A percentile compares a stretch with the other conserved stretches of the same genome.
These are phyloP conservation scores for Aureobasidium leucospermi DNA, from an alignment of 2,329 filamentous ascomycete genomes.

Conservation along the genomic window DNA sequence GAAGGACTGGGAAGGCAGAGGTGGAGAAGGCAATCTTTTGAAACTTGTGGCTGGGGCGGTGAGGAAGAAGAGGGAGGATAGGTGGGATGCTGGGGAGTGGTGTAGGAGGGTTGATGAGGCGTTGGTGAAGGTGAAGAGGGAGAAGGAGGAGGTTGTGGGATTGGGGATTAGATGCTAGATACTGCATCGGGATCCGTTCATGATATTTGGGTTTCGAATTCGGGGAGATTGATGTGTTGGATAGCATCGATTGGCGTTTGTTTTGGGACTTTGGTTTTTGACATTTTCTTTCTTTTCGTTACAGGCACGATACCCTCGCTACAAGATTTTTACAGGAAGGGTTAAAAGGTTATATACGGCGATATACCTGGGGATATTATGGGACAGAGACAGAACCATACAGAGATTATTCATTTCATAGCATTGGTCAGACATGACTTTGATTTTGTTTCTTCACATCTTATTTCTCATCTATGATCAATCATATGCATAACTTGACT, in stretches of 20 bases:
- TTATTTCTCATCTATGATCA: too few species aligned
- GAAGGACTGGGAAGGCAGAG: slow-evolving; percentile 20
- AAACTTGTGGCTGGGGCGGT: slow-evolving; percentile 34
- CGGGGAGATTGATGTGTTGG: not conserved
- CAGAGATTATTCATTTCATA: too few species aligned
- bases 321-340: not conserved
- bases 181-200: not conserved
- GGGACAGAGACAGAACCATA: not conserved
- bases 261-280: not conserved
- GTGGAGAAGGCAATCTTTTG: slow-evolving; percentile 23
- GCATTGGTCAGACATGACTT: too few species aligned
- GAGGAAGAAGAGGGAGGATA: slow-evolving; percentile 27
- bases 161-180: slow-evolving; percentile 3
- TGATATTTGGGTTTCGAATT: not conserved
- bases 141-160: not conserved
- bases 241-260: not conserved
- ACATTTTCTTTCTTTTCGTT: not conserved
- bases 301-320: slow-evolving; percentile 1
- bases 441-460: too few species aligned
- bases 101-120: not conserved
- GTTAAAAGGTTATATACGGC: not conserved
- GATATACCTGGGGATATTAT: not conserved
- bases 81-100: slow-evolving; percentile 24
- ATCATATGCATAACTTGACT: not conserved
- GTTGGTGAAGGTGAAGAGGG: not conserved